phyloP scores from a whole-genome alignment of 2,329 filamentous ascomycete genomes.

The Fusarium foetens region DNA sequence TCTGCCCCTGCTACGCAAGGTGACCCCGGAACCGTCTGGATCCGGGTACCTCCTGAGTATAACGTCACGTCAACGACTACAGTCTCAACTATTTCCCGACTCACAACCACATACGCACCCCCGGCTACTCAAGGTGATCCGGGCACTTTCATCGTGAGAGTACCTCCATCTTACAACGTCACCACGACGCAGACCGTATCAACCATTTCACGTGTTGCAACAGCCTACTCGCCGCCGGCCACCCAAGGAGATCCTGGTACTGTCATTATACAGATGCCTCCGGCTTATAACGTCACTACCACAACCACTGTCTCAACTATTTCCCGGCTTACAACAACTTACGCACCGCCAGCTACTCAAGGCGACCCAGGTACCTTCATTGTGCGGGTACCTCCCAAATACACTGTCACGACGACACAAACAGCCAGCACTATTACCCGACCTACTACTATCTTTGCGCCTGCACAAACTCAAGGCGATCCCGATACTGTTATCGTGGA shows the following conservation, averaged over 20 bases:
- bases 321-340: not conserved
- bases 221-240: not conserved
- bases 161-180: not conserved
- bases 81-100: not conserved
- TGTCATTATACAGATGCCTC: slow-evolving; percentile 5
- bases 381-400: not conserved
- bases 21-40: slow-evolving; percentile 9
- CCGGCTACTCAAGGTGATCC: slow-evolving; percentile 5
- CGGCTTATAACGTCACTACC: slow-evolving; percentile 4
- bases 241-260: slow-evolving; percentile 13
- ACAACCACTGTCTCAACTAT: not conserved
- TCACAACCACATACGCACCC: slow-evolving; percentile 1
- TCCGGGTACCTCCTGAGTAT: not conserved
- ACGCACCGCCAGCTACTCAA: not conserved
- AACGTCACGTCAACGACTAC: slow-evolving; percentile 9
- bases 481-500: slow-evolving; percentile 24
- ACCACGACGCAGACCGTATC: not conserved
- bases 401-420: slow-evolving; percentile 10
- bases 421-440: not conserved
- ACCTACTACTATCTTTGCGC: not conserved
- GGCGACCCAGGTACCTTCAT: slow-evolving; percentile 16
- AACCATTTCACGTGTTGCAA: not conserved
- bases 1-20: not conserved
- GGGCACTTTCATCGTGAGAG: slow-evolving; percentile 1
- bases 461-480: slow-evolving; percentile 5